A percentile compares a stretch with the other conserved stretches of the same genome.
Conservation (phyloP, 2,329 filamentous ascomycete species). For the Trichoderma afroharzianum region DNA sequence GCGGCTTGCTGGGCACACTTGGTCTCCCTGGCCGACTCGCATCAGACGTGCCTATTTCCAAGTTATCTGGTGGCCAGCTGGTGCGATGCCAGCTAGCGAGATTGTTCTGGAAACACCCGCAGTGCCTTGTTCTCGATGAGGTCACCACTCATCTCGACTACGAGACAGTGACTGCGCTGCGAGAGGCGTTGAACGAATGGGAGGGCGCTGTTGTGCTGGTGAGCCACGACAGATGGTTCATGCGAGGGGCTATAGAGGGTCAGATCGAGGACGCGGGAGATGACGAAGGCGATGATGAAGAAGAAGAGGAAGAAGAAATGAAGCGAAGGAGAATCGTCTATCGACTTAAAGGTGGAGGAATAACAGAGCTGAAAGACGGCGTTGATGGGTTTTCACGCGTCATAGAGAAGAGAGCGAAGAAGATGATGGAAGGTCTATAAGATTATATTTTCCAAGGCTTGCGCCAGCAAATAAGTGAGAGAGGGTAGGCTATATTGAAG, state of each 20-base stretch:
- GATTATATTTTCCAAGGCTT: not conserved
- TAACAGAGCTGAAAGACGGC: conserved; percentile 55
- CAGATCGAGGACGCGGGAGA: conserved; percentile 37
- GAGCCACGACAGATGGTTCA: conserved; percentile 79
- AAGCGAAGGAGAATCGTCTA: conserved; percentile 54
- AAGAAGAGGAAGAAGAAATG: conserved; percentile 42
- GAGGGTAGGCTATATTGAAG: not conserved
- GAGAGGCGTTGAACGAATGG: conserved; percentile 63
- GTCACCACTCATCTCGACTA: conserved; percentile 84
- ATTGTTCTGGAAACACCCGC: conserved; percentile 65
- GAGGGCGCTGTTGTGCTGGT: conserved; percentile 73
- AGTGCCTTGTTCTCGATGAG: conserved; percentile 74
- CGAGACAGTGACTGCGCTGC: conserved; percentile 70
- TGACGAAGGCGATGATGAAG: conserved; percentile 35
- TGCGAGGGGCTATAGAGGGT: conserved; percentile 61
- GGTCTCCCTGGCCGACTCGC: conserved; percentile 67
- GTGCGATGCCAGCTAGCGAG: conserved; percentile 63
- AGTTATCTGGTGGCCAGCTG: conserved; percentile 76
- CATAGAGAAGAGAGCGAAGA: conserved; percentile 56
- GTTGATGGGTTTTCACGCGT: conserved; percentile 63
- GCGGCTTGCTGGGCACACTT: conserved; percentile 63
- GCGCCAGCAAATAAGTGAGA: not conserved
- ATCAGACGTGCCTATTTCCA: conserved; percentile 68
- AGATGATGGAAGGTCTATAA: conserved; percentile 30
- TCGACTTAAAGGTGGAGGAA: conserved; percentile 54